Conservation (phyloP, 148 eudicot genomes). For the Persicaria tinctoria region DNA sequence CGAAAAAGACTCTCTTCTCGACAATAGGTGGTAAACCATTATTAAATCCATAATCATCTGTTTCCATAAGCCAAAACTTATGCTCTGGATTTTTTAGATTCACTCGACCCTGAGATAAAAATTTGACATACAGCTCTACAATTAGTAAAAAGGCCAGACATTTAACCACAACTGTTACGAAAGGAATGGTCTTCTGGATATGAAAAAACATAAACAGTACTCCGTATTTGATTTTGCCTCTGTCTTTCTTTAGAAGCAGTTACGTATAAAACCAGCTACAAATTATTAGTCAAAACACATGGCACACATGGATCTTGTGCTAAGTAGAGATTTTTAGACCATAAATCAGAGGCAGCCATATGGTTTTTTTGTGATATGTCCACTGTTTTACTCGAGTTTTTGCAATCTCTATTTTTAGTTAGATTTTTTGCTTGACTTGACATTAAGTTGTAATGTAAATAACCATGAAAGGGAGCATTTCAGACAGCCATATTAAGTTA, state of each 20-base stretch:
- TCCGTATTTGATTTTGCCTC: not conserved
- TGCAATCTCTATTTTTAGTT: too few relatives aligned
- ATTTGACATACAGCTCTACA: not conserved
- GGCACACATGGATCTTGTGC: not conserved
- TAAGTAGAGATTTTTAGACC: too few relatives aligned
- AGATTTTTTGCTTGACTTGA: not conserved
- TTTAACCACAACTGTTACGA: not conserved
- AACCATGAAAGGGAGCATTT: not conserved
- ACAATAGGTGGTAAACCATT: conserved; percentile 92
- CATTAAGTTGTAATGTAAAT: not conserved
- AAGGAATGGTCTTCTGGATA: not conserved
- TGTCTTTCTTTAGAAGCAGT: not conserved
- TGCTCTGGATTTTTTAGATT: conserved; percentile 66
- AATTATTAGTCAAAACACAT: not conserved
- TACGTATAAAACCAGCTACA: not conserved
- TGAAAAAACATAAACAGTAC: not conserved
- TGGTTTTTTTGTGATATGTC: too few relatives aligned
- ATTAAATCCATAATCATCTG: conserved; percentile 62
- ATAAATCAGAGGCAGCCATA: too few relatives aligned
- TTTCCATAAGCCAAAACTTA: conserved; percentile 83
- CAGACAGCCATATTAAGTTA: not conserved
- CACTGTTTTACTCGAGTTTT: too few relatives aligned
- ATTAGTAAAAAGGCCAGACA: not conserved
- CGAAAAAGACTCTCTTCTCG: conserved; percentile 71
- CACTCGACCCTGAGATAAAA: conserved; percentile 65